phyloP scores from a whole-genome alignment of 345 rosid species.

The Melaleuca alternifolia region DNA sequence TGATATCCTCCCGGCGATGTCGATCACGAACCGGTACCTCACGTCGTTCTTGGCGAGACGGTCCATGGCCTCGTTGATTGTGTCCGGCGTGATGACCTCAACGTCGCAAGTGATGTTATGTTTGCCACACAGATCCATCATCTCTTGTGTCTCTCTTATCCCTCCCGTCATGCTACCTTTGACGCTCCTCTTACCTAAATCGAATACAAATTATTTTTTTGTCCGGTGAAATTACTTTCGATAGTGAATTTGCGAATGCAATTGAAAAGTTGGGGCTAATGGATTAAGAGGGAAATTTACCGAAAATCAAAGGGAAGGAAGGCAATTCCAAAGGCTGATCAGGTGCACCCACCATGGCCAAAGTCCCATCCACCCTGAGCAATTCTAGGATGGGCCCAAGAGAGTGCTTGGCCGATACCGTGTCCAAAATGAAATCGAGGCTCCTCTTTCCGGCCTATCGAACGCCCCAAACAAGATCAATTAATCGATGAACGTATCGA shows the following conservation, averaged over 20 bases:
- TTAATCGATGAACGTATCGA: background rate
- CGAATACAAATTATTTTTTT: too few relatives aligned
- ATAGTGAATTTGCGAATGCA: background rate
- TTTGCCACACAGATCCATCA: slow-evolving; percentile 45
- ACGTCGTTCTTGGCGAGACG: slow-evolving; percentile 49
- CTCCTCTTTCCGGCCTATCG: slow-evolving; percentile 26
- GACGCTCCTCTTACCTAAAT: slow-evolving; percentile 39
- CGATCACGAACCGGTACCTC: slow-evolving; percentile 56
- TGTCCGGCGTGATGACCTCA: slow-evolving; percentile 26
- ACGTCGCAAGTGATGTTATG: slow-evolving; percentile 38
- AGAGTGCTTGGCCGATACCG: slow-evolving; percentile 42
- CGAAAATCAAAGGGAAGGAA: slow-evolving; percentile 48
- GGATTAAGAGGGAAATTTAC: slow-evolving; percentile 4
- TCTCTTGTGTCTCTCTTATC: slow-evolving; percentile 46
- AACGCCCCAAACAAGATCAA: background rate
- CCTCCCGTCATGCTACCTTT: slow-evolving; percentile 50
- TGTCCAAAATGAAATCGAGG: slow-evolving; percentile 45
- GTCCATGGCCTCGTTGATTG: slow-evolving; percentile 34
- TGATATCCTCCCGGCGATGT: slow-evolving; percentile 20
- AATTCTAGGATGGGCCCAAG: slow-evolving; percentile 39
- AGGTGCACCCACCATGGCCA: slow-evolving; percentile 37
- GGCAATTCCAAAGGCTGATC: slow-evolving; percentile 37
- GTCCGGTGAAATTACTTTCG: too few relatives aligned
- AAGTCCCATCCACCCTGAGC: slow-evolving; percentile 43
- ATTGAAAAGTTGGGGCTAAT: background rate